Conservation (phyloP, 768 basidiomycete species). For the Lentinula sp. region DNA sequence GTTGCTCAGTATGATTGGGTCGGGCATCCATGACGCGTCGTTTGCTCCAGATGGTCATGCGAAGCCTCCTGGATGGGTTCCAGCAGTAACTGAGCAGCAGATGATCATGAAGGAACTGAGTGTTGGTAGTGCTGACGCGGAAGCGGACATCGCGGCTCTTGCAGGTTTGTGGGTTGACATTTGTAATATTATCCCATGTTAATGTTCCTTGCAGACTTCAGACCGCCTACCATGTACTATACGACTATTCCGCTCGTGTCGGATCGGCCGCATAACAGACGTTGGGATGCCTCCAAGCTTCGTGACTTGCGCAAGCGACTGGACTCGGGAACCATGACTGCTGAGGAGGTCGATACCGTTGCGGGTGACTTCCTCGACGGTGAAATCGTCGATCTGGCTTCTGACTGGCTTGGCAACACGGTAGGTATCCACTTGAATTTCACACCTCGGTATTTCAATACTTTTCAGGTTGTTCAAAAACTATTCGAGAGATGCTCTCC, state of each 20-base stretch:
- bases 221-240: constrained; percentile 93
- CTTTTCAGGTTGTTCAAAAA: constrained; percentile 83
- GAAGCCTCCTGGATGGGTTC: constrained; percentile 62
- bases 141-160: constrained; percentile 79
- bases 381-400: constrained; percentile 91
- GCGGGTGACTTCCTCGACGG: constrained; percentile 88
- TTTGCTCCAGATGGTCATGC: constrained; percentile 48
- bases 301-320: constrained; percentile 92
- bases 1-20: constrained; percentile 81
- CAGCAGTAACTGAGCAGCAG: constrained; percentile 88
- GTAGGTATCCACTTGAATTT: constrained; percentile 30
- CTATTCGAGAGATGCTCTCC: constrained; percentile 87
- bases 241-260: constrained; percentile 89
- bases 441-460: constrained; percentile 1
- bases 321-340: constrained; percentile 81
- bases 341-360: constrained; percentile 86
- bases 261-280: constrained; percentile 77
- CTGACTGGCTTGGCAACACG: constrained; percentile 98
- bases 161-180: constrained; percentile 54
- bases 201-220: constrained; percentile 61
- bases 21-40: constrained; percentile 59
- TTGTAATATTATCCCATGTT: not conserved
- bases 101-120: constrained; percentile 95
- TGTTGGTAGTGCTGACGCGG: constrained; percentile 68
- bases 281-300: constrained; percentile 91